A percentile compares a stretch with the other conserved stretches of the same genome.
Conservation (phyloP, 2,329 filamentous ascomycete genomes). For the Epichloe typhina region DNA sequence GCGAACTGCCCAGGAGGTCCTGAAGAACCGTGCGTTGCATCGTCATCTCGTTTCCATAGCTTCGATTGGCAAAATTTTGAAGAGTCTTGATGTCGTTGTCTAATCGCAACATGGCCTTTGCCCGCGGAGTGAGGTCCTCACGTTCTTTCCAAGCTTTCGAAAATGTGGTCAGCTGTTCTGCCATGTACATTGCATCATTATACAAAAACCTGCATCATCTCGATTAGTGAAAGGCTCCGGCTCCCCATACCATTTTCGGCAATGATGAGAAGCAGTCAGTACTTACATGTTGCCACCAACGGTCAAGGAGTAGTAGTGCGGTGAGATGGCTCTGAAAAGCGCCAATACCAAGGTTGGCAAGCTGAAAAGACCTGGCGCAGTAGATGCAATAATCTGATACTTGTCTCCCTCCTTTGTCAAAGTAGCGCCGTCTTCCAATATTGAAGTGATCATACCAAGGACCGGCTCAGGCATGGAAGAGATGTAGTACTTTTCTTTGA, state of each 20-base stretch:
- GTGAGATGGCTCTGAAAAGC: conserved; percentile 67
- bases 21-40: conserved; percentile 48
- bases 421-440: conserved; percentile 47
- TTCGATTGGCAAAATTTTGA: conserved; percentile 46
- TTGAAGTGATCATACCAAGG: conserved; percentile 47
- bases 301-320: conserved; percentile 56
- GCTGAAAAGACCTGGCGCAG: conserved; percentile 55
- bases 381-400: conserved; percentile 48
- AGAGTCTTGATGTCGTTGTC: conserved; percentile 48
- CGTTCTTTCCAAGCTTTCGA: conserved; percentile 38
- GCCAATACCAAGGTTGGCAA: conserved; percentile 61
- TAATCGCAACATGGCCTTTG: conserved; percentile 41
- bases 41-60: conserved; percentile 47
- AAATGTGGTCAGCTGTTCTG: conserved; percentile 40
- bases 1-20: conserved; percentile 46
- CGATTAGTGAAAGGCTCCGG: neutral
- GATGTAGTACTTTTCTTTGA: conserved; percentile 78
- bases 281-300: conserved; percentile 51
- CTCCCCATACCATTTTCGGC: too few relatives aligned
- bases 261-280: neutral
- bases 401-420: conserved; percentile 41
- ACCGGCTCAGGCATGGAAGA: conserved; percentile 78
- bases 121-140: conserved; percentile 35
- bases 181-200: conserved; percentile 52
- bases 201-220: conserved; percentile 42